phyloP scores from a whole-genome alignment of 1,139 yeast species.

The Williopsis jadinii region DNA sequence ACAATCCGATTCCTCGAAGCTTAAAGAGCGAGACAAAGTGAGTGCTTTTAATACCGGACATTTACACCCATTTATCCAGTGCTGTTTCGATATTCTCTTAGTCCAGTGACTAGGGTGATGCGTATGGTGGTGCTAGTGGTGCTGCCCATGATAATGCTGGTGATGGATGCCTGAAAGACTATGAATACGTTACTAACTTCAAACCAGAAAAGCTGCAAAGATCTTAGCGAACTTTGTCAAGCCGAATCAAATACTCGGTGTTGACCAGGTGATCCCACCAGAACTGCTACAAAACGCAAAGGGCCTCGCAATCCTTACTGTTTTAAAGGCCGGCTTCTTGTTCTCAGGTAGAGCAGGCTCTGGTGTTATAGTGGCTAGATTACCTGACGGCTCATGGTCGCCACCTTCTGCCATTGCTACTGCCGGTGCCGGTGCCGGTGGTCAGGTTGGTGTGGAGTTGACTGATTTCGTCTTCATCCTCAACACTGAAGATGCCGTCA shows the following conservation, averaged over 20 bases:
- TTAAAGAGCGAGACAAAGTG: slow-evolving; percentile 81
- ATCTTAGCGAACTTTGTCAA: slow-evolving; percentile 83
- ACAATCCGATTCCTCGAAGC: slow-evolving; percentile 93
- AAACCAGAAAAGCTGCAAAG: slow-evolving; percentile 81
- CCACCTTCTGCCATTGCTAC: slow-evolving; percentile 94
- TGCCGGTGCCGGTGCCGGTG: slow-evolving; percentile 99
- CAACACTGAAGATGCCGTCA: slow-evolving; percentile 82
- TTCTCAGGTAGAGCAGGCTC: slow-evolving; percentile 98
- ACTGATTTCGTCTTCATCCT: slow-evolving; percentile 95
- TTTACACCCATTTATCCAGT: background rate
- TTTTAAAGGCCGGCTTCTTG: slow-evolving; percentile 89
- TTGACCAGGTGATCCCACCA: slow-evolving; percentile 87
- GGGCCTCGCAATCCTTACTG: slow-evolving; percentile 88
- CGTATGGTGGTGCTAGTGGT: background rate
- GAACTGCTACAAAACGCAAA: slow-evolving; percentile 81
- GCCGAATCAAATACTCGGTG: slow-evolving; percentile 92
- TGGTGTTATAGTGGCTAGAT: slow-evolving; percentile 88
- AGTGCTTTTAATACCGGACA: slow-evolving; percentile 27
- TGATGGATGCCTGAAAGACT: too few relatives aligned
- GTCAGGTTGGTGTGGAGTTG: slow-evolving; percentile 92
- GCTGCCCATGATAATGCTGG: too few relatives aligned
- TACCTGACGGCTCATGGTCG: slow-evolving; percentile 97
- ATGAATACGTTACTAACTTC: background rate
- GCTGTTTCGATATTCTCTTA: background rate
- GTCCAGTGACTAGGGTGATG: background rate